These are phyloP conservation scores for Waltergamsia citrina DNA, from an alignment of 2,329 filamentous ascomycete species.

Conservation along the genomic window DNA sequence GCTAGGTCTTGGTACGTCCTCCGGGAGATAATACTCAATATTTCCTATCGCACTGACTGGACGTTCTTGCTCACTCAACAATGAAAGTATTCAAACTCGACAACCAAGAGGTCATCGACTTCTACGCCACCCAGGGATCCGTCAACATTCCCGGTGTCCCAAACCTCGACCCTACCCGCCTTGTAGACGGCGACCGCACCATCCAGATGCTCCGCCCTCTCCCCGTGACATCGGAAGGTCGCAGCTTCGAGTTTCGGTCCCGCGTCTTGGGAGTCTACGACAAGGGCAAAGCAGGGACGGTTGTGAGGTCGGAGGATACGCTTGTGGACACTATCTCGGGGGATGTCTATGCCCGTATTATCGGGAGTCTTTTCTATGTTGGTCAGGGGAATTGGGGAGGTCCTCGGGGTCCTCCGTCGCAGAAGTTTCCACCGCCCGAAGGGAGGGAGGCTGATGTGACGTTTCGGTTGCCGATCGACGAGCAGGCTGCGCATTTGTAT, in stretches of 20 bases:
- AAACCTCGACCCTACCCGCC: constrained; percentile 51
- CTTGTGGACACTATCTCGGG: constrained; percentile 52
- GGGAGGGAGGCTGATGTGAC: constrained; percentile 1
- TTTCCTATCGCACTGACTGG: neutral
- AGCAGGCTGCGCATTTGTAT: constrained; percentile 5
- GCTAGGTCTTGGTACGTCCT: constrained; percentile 3
- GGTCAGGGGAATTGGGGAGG: constrained; percentile 45
- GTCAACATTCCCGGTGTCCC: constrained; percentile 55
- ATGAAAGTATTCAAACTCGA: constrained; percentile 63
- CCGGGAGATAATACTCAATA: neutral
- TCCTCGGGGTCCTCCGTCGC: constrained; percentile 3
- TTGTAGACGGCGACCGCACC: constrained; percentile 59
- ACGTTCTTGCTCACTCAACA: too few relatives aligned
- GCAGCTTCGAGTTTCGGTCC: constrained; percentile 36
- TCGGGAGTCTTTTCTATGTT: constrained; percentile 57
- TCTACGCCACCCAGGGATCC: constrained; percentile 48
- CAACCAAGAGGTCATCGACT: constrained; percentile 58
- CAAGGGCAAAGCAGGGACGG: constrained; percentile 60
- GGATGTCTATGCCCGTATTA: constrained; percentile 50
- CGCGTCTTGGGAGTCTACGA: constrained; percentile 54
- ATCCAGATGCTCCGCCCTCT: constrained; percentile 55
- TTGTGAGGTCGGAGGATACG: constrained; percentile 56
- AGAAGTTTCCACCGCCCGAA: neutral
- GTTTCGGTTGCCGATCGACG: constrained; percentile 1
- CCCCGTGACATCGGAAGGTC: constrained; percentile 49